Conservation (phyloP, 2,329 filamentous ascomycete genomes). For the Hymenoscyphus infarciens region DNA sequence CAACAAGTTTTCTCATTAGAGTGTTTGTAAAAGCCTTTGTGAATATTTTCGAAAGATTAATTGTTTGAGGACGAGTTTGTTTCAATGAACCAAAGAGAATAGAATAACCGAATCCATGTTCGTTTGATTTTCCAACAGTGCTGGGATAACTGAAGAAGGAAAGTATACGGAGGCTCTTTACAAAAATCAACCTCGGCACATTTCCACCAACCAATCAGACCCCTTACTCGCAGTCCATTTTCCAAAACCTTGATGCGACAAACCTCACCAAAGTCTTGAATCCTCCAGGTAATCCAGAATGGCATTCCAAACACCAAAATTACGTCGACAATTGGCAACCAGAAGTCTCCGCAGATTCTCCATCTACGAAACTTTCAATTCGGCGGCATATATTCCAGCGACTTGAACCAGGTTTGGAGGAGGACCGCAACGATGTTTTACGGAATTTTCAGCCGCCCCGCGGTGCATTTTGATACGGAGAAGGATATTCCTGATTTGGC, state of each 20-base stretch:
- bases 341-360: background rate
- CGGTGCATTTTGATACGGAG: conserved; percentile 17
- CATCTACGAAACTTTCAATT: background rate
- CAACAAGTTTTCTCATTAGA: too few relatives aligned
- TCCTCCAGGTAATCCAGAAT: background rate
- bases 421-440: background rate
- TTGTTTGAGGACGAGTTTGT: too few relatives aligned
- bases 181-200: background rate
- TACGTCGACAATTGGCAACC: background rate
- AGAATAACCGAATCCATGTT: too few relatives aligned
- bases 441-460: background rate
- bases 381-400: background rate
- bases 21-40: too few relatives aligned
- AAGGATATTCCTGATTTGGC: conserved; percentile 38
- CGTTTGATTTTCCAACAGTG: too few relatives aligned
- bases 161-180: too few relatives aligned
- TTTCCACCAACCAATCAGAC: background rate
- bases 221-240: background rate
- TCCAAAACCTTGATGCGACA: background rate
- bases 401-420: background rate
- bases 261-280: background rate
- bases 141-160: too few relatives aligned
- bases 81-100: too few relatives aligned
- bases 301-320: background rate
- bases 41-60: too few relatives aligned